Conservation (phyloP, 129 eudicot species). For the Helianthus tuberosus region DNA sequence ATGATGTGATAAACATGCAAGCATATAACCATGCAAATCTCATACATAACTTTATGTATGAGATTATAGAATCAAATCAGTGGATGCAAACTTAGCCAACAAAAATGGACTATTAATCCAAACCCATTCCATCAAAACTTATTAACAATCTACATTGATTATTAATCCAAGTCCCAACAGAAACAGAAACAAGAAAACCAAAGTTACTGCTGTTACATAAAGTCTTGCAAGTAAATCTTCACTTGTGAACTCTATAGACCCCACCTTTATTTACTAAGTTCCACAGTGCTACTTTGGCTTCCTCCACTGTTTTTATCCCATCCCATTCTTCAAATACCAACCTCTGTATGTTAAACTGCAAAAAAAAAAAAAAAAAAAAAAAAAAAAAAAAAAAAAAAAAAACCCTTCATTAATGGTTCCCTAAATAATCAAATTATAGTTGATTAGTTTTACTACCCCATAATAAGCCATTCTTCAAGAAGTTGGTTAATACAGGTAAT, state of each 20-base stretch:
- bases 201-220: background rate
- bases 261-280: slow-evolving; percentile 54
- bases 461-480: background rate
- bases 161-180: slow-evolving; percentile 1
- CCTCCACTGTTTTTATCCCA: slow-evolving; percentile 79
- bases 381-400: background rate
- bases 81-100: background rate
- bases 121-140: background rate
- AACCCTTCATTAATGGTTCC: background rate
- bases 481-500: background rate
- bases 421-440: background rate
- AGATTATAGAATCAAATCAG: background rate
- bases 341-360: slow-evolving; percentile 93
- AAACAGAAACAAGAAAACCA: background rate
- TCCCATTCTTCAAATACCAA: slow-evolving; percentile 84
- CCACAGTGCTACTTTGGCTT: slow-evolving; percentile 83
- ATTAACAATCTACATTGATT: background rate
- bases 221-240: background rate
- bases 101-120: background rate
- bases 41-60: no score
- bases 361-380: background rate
- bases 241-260: slow-evolving; percentile 5
- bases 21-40: no score
- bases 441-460: background rate
- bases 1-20: no score